Base-by-base conservation (phyloP, 768 basidiomycete genomes). In the Pleurotus tuoliensis region DNA sequence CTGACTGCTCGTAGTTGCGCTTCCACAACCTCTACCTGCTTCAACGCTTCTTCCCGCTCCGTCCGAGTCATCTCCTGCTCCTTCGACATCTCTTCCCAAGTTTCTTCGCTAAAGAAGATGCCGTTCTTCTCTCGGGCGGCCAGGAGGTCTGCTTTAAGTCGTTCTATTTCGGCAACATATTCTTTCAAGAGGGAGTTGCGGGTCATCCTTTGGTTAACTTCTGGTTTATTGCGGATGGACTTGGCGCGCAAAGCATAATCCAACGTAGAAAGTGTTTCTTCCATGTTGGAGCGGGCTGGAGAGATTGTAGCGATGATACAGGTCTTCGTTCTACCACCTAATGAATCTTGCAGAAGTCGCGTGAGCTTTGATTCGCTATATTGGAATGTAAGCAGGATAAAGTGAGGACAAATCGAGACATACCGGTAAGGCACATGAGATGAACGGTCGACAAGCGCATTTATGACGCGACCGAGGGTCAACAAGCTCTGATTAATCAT, bases 401-500 rank as follows among this genome's bases (percentile, higher is more conserved):
- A 27, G 51, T 20, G 40, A 56, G 46, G 18, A 34, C 12, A 38
- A 47, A 9, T 4, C 15, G 24, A 12, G 24, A 65, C 79, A 56
- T 60, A 91, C 92, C 94, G 84, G 69, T 98, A 99, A 5, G 97
- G 97, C 45, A 98, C 88, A 67, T 98, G 97, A 27, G 86, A 79
- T 0, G 91, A 87, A 62, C 84, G 88, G 63, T 98, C 95, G 53
- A 98, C 97, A 44, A 99, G 81, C 8, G 92, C 92, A 60, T 95
- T 97, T 63, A 99, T 98, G 38, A 98, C 97, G 30, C 97, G 78
- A 0, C 97, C 97, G 12, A 99, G 84, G n/a, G 97, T 98, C 2
- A 99, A 77, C 48, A 99, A 76, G 65, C 92, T 95, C 72, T 97
- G 93, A 65, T 98, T 99, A 69, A 99, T 98, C 90, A 95, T 97